A percentile compares a stretch with the other conserved stretches of the same genome.
phyloP scores from a whole-genome alignment of 2,329 filamentous ascomycete species.

The Madurella mycetomatis region DNA sequence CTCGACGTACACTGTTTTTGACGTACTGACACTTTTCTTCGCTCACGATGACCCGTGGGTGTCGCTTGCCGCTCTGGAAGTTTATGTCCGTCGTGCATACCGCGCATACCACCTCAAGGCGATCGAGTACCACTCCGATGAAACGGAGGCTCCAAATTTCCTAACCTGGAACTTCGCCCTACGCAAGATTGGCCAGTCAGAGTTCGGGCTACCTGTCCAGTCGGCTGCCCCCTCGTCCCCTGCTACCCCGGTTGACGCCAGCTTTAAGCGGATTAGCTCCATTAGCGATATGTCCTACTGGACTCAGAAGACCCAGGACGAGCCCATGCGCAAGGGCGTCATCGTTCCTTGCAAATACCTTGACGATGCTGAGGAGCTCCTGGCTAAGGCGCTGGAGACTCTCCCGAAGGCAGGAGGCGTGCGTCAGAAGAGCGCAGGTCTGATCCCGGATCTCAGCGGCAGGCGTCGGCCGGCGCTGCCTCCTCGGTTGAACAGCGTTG shows the following conservation, averaged over 20 bases:
- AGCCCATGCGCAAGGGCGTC: constrained; percentile 85
- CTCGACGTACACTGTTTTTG: constrained; percentile 97
- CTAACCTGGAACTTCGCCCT: constrained; percentile 95
- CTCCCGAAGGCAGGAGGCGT: constrained; percentile 57
- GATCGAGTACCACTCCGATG: constrained; percentile 81
- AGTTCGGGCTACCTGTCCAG: constrained; percentile 77
- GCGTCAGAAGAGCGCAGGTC: constrained; percentile 54
- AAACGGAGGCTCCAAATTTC: constrained; percentile 63
- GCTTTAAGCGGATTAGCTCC: constrained; percentile 81
- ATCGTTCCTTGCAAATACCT: constrained; percentile 91
- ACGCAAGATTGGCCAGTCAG: constrained; percentile 85
- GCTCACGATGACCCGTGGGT: constrained; percentile 93
- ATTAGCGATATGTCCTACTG: constrained; percentile 97
- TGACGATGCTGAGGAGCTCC: constrained; percentile 85
- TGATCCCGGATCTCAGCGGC: constrained; percentile 68
- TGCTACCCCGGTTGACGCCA: constrained; percentile 63
- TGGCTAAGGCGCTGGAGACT: constrained; percentile 77
- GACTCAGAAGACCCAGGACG: constrained; percentile 64
- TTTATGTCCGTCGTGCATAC: constrained; percentile 94
- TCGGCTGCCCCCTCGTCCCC: constrained; percentile 81
- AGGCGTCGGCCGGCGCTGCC: constrained; percentile 60
- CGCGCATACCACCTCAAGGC: constrained; percentile 89
- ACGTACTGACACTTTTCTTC: constrained; percentile 93
- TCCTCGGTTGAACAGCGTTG: constrained; percentile 53
- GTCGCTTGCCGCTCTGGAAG: constrained; percentile 85